Percentiles rank a stretch among this genome's conserved stretches.
phyloP scores from a whole-genome alignment of 306 rosid genomes.

The Acacia acuminata region DNA sequence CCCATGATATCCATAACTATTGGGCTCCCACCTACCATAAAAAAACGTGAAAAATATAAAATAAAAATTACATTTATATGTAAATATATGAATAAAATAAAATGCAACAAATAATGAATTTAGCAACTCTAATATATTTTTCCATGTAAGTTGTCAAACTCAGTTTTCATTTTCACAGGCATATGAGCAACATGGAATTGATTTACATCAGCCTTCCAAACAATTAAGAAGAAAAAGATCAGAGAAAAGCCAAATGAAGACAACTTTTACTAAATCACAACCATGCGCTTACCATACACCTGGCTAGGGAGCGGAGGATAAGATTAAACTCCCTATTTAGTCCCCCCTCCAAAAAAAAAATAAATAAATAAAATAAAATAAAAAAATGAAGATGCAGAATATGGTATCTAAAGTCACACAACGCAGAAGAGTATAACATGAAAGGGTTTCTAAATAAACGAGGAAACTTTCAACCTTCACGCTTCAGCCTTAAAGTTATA shows the following conservation, averaged over 20 bases:
- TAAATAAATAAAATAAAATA: too few relatives aligned
- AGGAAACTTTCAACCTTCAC: not conserved
- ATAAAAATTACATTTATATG: not conserved
- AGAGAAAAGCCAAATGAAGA: not conserved
- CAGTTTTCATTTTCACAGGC: not conserved
- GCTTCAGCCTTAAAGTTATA: not conserved
- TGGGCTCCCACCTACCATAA: constrained; percentile 82
- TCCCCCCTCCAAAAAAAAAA: too few relatives aligned
- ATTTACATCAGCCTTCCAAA: not conserved
- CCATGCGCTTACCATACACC: not conserved
- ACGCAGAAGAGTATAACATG: not conserved
- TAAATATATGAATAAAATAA: not conserved
- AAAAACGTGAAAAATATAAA: not conserved
- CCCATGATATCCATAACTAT: constrained; percentile 96
- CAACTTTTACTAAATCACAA: not conserved
- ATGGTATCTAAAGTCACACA: not conserved
- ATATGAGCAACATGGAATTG: not conserved
- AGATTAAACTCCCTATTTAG: not conserved
- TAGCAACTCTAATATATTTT: not conserved
- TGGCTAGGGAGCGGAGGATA: not conserved
- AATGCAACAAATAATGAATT: not conserved
- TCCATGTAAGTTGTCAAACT: not conserved
- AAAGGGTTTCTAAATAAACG: not conserved
- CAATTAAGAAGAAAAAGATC: not conserved
- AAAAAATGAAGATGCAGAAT: too few relatives aligned